Conservation (phyloP, 177 flowering plant genomes). For the Telopea speciosissima region DNA sequence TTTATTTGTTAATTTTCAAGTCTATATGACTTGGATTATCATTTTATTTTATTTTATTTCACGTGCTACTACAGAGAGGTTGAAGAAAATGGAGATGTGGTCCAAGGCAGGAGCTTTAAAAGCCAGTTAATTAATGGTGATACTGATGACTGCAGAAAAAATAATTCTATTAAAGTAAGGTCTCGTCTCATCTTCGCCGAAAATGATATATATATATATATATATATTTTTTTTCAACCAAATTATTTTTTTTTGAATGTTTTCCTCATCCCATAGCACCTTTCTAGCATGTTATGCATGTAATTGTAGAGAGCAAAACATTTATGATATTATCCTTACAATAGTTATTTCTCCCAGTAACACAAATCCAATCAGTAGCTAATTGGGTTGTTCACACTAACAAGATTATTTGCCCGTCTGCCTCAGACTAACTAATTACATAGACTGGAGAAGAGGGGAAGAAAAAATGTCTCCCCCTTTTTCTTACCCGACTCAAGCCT, state of each 20-base stretch:
- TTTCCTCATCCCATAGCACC: neutral
- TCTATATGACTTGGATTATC: neutral
- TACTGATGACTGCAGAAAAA: constrained; percentile 28
- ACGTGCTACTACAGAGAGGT: constrained; percentile 33
- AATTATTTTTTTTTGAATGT: neutral
- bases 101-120: constrained; percentile 42
- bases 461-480: no score
- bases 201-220: no score
- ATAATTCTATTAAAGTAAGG: constrained; percentile 43
- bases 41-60: neutral
- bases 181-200: constrained; percentile 13
- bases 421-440: no score
- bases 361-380: no score
- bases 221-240: no score
- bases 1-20: neutral
- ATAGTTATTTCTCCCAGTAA: no score
- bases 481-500: no score
- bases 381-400: no score
- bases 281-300: neutral
- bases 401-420: no score
- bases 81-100: constrained; percentile 47
- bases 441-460: no score
- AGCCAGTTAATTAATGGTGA: constrained; percentile 43
- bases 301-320: no score
- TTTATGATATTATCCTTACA: no score